Evolutionary conservation across 2,329 filamentous ascomycete species (phyloP).

Genomic region (Alternaria brassicicola): DNA sequence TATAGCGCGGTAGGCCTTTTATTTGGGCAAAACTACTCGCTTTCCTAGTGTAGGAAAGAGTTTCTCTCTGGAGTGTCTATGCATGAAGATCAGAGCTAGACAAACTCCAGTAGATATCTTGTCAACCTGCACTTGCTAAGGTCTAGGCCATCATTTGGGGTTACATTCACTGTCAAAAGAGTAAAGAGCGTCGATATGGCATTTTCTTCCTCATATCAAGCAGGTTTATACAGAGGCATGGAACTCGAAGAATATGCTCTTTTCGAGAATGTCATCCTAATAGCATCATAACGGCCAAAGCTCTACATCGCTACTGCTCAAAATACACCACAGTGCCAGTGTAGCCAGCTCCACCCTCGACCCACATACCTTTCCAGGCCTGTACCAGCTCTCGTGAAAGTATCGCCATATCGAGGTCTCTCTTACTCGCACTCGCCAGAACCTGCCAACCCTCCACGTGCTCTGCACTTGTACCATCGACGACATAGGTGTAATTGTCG

Average conservation of each 20-base stretch:
- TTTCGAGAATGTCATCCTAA: background rate
- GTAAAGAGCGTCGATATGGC: too few species aligned
- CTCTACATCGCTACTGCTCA: background rate
- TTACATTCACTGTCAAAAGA: too few species aligned
- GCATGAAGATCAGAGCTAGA: too few species aligned
- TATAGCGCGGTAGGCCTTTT: too few species aligned
- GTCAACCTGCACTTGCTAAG: too few species aligned
- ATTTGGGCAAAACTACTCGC: too few species aligned
- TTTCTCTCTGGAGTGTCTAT: too few species aligned
- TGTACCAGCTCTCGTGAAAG: constrained; percentile 1
- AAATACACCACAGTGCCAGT: background rate
- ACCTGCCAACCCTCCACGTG: background rate
- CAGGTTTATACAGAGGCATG: background rate
- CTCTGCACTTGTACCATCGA: background rate
- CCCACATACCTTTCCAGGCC: background rate
- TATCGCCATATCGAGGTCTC: background rate
- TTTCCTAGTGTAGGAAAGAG: too few species aligned
- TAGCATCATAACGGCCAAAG: background rate
- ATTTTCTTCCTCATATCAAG: background rate
- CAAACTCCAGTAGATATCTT: too few species aligned
- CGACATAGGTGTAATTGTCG: constrained; percentile 11
- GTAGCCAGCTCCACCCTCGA: background rate
- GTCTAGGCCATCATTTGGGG: too few species aligned
- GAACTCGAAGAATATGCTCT: background rate
- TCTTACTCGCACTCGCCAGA: background rate